These are phyloP conservation scores for Strigomonas oncopelti DNA, from an alignment of 208 protist species.

Conservation along the genomic window DNA sequence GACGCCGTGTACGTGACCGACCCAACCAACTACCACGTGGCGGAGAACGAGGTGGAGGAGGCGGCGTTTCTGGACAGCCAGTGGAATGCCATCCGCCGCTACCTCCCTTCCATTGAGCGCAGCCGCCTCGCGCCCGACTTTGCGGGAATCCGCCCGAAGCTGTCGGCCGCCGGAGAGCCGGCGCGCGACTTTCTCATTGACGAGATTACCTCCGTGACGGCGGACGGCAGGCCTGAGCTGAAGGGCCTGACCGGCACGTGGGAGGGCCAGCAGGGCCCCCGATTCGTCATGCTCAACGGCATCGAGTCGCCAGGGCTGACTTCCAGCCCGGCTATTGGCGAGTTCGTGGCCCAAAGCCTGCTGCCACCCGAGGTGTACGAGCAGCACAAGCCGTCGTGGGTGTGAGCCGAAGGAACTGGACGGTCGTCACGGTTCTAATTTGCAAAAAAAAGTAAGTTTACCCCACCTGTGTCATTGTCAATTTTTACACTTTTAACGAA, in stretches of 20 bases:
- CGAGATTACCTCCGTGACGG: conserved; percentile 11
- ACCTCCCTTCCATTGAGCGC: conserved; percentile 28
- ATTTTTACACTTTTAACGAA: too few relatives aligned
- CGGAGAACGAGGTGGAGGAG: conserved; percentile 11
- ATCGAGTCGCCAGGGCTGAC: conserved; percentile 46
- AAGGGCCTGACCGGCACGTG: neutral
- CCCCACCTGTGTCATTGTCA: too few relatives aligned
- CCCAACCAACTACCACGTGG: conserved; percentile 19
- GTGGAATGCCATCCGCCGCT: conserved; percentile 24
- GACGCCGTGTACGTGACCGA: conserved; percentile 27
- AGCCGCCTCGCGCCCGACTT: conserved; percentile 25
- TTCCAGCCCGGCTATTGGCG: conserved; percentile 33
- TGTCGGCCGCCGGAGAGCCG: conserved; percentile 22
- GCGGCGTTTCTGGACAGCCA: conserved; percentile 29
- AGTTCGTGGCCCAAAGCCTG: conserved; percentile 28
- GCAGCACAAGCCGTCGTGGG: conserved; percentile 18
- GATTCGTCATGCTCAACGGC: conserved; percentile 31
- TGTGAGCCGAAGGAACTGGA: conserved; percentile 1
- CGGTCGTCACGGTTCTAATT: too few relatives aligned
- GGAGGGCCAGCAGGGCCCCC: neutral
- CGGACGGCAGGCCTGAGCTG: neutral
- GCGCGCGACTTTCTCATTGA: conserved; percentile 46
- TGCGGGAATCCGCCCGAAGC: conserved; percentile 36
- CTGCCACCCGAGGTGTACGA: conserved; percentile 2
- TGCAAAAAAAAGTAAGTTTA: too few relatives aligned